These are phyloP conservation scores for Adansonia grandidieri DNA, from an alignment of 441 rosid species.

Conservation along the genomic window DNA sequence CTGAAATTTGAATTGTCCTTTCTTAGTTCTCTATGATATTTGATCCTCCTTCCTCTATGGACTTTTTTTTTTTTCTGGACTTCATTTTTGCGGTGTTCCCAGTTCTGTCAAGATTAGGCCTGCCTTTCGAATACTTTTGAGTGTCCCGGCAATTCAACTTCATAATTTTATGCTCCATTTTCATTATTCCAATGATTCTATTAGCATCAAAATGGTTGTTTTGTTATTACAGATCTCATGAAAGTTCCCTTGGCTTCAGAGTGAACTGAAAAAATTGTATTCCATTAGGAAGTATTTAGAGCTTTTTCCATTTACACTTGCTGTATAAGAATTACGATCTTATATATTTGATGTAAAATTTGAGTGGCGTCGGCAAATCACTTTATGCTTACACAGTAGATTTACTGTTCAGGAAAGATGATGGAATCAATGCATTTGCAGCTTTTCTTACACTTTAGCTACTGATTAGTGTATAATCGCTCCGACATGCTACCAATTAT, in stretches of 20 bases:
- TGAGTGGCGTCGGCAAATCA: neutral
- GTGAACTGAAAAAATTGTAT: neutral
- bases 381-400: neutral
- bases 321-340: neutral
- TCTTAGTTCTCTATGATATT: neutral
- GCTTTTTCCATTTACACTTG: neutral
- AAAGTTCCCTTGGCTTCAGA: constrained; percentile 14
- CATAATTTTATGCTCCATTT: neutral
- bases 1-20: neutral
- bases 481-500: neutral
- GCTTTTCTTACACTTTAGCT: neutral
- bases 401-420: neutral
- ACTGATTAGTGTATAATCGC: neutral
- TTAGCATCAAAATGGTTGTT: neutral
- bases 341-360: neutral
- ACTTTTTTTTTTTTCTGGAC: neutral
- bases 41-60: too few species aligned
- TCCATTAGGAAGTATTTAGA: neutral
- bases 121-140: neutral
- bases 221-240: neutral
- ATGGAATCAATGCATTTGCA: constrained; percentile 26
- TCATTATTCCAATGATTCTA: neutral
- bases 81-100: neutral
- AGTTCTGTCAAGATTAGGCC: neutral
- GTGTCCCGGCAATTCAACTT: neutral